A percentile compares a stretch with the other conserved stretches of the same genome.
Evolutionary conservation across 2,329 filamentous ascomycete species (phyloP).

Genomic region (Diaporthe citrichinensis): DNA sequence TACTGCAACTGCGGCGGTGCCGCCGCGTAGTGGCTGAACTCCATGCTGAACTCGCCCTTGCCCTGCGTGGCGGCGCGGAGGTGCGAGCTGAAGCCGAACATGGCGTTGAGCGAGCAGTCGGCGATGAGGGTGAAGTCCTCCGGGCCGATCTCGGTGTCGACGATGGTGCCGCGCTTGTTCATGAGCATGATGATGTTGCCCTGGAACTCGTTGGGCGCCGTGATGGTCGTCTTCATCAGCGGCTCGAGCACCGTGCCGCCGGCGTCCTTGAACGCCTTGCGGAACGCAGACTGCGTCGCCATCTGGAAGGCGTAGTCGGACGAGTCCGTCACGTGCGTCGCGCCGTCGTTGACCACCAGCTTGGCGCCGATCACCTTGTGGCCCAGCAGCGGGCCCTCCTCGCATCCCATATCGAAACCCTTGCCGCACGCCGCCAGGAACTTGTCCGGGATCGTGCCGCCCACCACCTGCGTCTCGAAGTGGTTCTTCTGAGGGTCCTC

Average conservation of each 20-base stretch:
- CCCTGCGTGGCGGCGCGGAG: constrained; percentile 94
- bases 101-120: constrained; percentile 93
- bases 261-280: constrained; percentile 88
- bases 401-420: constrained; percentile 86
- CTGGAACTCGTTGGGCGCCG: constrained; percentile 96
- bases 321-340: constrained; percentile 97
- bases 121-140: constrained; percentile 95
- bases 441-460: constrained; percentile 95
- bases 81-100: constrained; percentile 97
- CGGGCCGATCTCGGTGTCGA: constrained; percentile 92
- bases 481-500: constrained; percentile 79
- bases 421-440: constrained; percentile 95
- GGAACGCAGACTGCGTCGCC: constrained; percentile 96
- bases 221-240: constrained; percentile 98
- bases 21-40: constrained; percentile 95
- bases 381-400: constrained; percentile 90
- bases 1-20: constrained; percentile 92
- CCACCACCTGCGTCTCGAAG: constrained; percentile 89
- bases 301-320: constrained; percentile 96
- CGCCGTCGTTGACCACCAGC: constrained; percentile 97
- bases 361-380: constrained; percentile 90
- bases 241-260: constrained; percentile 91
- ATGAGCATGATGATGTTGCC: constrained; percentile 93
- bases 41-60: constrained; percentile 99
- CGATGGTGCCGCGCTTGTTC: constrained; percentile 97